These are phyloP conservation scores for Teratosphaeria epicoccoides DNA, from an alignment of 2,329 filamentous ascomycete species.

Conservation along the genomic window DNA sequence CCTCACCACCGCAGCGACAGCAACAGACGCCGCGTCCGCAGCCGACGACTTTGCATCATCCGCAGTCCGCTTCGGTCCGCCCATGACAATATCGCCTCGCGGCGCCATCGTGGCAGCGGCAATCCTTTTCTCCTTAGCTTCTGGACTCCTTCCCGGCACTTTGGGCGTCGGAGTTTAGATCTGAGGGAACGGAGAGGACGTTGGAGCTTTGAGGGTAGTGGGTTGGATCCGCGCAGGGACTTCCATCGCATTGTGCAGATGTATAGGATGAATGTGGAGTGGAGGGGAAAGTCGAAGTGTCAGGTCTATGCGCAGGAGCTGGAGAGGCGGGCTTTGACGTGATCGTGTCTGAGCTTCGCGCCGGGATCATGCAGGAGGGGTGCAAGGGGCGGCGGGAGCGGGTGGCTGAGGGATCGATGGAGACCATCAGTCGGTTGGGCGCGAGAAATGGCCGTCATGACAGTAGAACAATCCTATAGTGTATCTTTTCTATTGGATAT, in stretches of 20 bases:
- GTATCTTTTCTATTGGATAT: neutral
- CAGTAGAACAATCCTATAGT: neutral
- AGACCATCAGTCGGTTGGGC: neutral
- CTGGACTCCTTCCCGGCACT: neutral
- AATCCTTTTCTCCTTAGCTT: neutral
- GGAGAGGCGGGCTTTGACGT: neutral
- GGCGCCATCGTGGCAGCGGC: neutral
- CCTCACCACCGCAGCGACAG: neutral
- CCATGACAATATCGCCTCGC: neutral
- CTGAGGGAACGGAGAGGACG: neutral
- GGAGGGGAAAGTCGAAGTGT: neutral
- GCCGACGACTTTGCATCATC: neutral
- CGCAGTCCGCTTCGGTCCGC: neutral
- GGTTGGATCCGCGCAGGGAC: neutral
- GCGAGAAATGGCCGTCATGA: neutral
- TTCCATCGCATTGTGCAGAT: neutral
- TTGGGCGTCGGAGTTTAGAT: neutral
- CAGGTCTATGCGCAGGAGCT: neutral
- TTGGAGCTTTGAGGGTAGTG: neutral
- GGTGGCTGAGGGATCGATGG: neutral
- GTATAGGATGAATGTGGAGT: neutral
- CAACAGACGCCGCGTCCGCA: neutral
- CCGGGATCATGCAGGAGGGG: neutral
- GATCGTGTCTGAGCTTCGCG: neutral
- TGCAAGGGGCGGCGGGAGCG: neutral